Percentiles rank a stretch among this genome's conserved stretches.
Conservation (phyloP, 192 early-diverging fungal genomes). For the Coemansia sp. region DNA sequence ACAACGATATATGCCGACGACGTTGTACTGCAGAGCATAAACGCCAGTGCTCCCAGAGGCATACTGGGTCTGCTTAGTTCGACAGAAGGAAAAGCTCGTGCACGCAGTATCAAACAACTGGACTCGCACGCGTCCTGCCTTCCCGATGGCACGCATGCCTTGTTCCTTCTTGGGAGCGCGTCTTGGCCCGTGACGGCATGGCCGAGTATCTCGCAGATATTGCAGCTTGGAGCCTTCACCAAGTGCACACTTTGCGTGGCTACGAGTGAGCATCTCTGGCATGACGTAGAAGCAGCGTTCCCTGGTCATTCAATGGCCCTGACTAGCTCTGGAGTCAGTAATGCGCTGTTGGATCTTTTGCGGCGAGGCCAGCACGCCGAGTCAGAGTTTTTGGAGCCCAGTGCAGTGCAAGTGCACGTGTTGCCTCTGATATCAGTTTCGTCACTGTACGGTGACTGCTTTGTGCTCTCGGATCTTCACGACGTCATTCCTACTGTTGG, state of each 20-base stretch:
- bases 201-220: slow-evolving; percentile 16
- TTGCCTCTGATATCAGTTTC: slow-evolving; percentile 18
- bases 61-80: slow-evolving; percentile 29
- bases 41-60: slow-evolving; percentile 17
- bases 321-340: slow-evolving; percentile 10
- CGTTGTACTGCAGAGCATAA: slow-evolving; percentile 31
- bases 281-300: slow-evolving; percentile 25
- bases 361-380: slow-evolving; percentile 9
- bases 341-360: slow-evolving; percentile 15
- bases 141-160: slow-evolving; percentile 32
- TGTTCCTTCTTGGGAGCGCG: slow-evolving; percentile 41
- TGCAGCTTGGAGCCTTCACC: not conserved
- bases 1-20: slow-evolving; percentile 53
- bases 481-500: slow-evolving; percentile 2
- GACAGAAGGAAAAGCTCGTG: not conserved
- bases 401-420: slow-evolving; percentile 15
- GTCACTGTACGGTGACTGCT: slow-evolving; percentile 15
- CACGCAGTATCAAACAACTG: slow-evolving; percentile 29
- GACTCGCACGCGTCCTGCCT: slow-evolving; percentile 6
- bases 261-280: slow-evolving; percentile 34
- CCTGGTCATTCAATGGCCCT: slow-evolving; percentile 15
- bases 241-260: slow-evolving; percentile 42
- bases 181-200: slow-evolving; percentile 33
- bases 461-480: slow-evolving; percentile 32
- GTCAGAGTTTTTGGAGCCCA: not conserved